phyloP scores from a whole-genome alignment of 352 stramenopile genomes.

The Globisporangium ultimum region DNA sequence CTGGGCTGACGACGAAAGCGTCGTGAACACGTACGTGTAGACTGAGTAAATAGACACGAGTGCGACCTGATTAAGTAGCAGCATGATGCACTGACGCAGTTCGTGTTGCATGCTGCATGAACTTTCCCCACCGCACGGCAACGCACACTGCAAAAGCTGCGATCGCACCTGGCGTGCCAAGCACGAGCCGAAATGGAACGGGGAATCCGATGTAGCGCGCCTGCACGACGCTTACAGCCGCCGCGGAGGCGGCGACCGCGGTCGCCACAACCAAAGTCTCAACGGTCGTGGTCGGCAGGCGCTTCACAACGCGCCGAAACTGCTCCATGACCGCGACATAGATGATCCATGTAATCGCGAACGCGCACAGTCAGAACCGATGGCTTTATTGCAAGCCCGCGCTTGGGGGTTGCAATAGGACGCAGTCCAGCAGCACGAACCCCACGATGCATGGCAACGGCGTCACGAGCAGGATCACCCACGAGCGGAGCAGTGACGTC shows the following conservation, averaged over 20 bases:
- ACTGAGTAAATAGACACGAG: constrained; percentile 24
- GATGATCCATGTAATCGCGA: neutral
- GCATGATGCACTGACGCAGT: constrained; percentile 17
- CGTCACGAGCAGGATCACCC: neutral
- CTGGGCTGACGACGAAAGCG: constrained; percentile 9
- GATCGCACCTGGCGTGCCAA: neutral
- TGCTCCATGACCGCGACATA: constrained; percentile 12
- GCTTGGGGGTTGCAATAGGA: neutral
- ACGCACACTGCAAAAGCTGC: constrained; percentile 14
- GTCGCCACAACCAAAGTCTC: constrained; percentile 8
- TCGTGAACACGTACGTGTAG: constrained; percentile 27
- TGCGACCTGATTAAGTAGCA: constrained; percentile 26
- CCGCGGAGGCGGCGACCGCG: constrained; percentile 9
- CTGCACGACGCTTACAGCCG: constrained; percentile 10
- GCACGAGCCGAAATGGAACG: constrained; percentile 30
- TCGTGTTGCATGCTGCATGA: constrained; percentile 20
- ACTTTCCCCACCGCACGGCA: constrained; percentile 21
- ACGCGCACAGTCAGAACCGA: neutral
- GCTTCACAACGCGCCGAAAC: constrained; percentile 19
- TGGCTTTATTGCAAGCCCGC: neutral
- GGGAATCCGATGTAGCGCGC: constrained; percentile 25
- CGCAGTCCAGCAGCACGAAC: neutral
- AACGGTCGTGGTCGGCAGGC: constrained; percentile 14
- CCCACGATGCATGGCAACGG: neutral
- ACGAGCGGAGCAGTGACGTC: neutral